phyloP scores from a whole-genome alignment of 2,329 filamentous ascomycete species.

The Aspergillus caelatus region DNA sequence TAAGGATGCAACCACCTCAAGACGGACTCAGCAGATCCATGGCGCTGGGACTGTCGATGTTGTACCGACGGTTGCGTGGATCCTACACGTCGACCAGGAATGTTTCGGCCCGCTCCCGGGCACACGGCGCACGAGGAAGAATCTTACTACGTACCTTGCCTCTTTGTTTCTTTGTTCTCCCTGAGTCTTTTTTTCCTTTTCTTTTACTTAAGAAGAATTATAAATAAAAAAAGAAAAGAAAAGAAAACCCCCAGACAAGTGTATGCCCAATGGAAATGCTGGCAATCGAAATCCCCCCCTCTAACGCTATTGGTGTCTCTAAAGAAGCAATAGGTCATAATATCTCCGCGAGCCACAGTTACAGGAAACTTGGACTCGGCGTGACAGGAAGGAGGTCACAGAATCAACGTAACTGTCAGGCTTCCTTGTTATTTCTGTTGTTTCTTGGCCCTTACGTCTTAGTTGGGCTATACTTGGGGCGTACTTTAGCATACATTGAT shows the following conservation, averaged over 20 bases:
- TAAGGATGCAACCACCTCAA: slow-evolving; percentile 19
- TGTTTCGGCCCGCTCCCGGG: slow-evolving; percentile 25
- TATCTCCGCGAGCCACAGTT: slow-evolving; percentile 9
- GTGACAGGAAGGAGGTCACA: neutral
- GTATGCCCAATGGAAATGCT: neutral
- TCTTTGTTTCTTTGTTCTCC: neutral
- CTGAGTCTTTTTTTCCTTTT: neutral
- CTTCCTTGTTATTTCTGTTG: slow-evolving; percentile 4
- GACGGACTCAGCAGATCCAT: slow-evolving; percentile 20
- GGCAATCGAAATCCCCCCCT: neutral
- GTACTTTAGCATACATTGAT: slow-evolving; percentile 2
- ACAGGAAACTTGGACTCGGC: neutral
- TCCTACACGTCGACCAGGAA: slow-evolving; percentile 17
- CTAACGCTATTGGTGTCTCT: neutral
- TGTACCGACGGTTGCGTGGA: slow-evolving; percentile 17
- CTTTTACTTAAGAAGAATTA: neutral
- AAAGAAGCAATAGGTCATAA: neutral
- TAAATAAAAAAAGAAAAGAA: too few relatives aligned
- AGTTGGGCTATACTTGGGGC: neutral
- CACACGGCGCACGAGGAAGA: slow-evolving; percentile 9
- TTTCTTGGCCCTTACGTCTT: slow-evolving; percentile 6
- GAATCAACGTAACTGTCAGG: slow-evolving; percentile 7
- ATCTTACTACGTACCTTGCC: neutral
- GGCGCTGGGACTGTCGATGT: slow-evolving; percentile 17
- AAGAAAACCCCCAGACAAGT: neutral